Percentiles rank a stretch among this genome's conserved stretches.
Conservation (phyloP, 192 early-diverging fungal species). For the Backusella australiensis region DNA sequence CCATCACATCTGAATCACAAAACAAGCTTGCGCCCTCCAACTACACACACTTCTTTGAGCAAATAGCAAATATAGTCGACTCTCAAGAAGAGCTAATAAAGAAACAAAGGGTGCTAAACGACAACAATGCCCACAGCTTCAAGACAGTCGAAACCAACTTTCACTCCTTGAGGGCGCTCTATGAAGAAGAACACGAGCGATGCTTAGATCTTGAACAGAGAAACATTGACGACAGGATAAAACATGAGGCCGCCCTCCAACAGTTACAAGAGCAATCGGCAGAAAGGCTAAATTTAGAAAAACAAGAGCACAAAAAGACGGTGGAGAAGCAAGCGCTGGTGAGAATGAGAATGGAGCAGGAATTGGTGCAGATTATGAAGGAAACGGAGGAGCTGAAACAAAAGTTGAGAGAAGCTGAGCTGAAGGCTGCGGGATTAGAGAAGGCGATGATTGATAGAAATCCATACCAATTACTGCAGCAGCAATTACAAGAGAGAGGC, state of each 20-base stretch:
- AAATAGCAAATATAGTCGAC: background rate
- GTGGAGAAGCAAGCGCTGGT: background rate
- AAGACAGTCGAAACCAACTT: background rate
- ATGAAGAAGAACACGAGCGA: background rate
- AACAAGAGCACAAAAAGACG: background rate
- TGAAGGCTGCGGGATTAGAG: background rate
- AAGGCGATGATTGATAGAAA: background rate
- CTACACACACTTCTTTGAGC: background rate
- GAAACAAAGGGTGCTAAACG: background rate
- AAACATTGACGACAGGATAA: background rate
- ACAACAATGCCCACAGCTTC: background rate
- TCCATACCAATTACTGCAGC: background rate
- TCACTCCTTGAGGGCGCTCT: background rate
- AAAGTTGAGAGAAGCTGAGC: background rate
- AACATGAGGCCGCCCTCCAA: background rate
- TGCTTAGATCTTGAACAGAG: background rate
- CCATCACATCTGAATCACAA: background rate
- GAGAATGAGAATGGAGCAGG: background rate
- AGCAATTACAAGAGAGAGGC: background rate
- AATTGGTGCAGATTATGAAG: background rate
- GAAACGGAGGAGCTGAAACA: background rate
- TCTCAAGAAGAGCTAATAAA: background rate
- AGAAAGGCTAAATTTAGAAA: background rate
- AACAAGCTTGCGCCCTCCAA: background rate
- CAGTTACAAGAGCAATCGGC: background rate